Base-by-base conservation (phyloP, 495 filamentous ascomycete species). In the Oidiodendron maius region DNA sequence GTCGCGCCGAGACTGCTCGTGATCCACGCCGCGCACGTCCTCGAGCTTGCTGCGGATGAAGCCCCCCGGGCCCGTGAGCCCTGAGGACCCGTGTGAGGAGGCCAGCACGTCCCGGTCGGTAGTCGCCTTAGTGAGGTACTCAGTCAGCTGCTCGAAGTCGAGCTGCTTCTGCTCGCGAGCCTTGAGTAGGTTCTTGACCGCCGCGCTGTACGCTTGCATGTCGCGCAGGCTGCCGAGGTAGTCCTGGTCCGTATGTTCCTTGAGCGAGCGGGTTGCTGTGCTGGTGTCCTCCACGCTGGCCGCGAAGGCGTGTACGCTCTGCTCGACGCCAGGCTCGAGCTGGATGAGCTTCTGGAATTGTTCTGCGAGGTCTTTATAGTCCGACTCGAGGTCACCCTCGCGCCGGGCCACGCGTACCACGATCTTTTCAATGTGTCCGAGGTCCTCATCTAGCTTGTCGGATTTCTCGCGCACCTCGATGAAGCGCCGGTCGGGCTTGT, bases 151-250 rank as follows among this genome's bases (percentile, higher is more conserved):
- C 68, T 98, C 93, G 61, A 91, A 95, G 67, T 98, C 93, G 35
- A 97, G 83, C 61, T 98, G 93, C 63, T 97, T 98, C 68, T 94
- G 90, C 68, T 98, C 94, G 17, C 93, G 83, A 4, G 86, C 86
- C 69, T 95, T 95, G 59, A 98, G 79, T 2, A 97, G 82, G 24
- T 81, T 69, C 65, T 95, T 94, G 15, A 97, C 66, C 1, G 89
- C 82, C 16, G 79, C 64, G 61, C 87, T 89, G 66, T 97, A 98
- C 22, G 89, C 82, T 50, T 89, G 84, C 90, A 97, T 95, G 63
- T 97, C 94, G 15, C 88, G 78, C 25, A 98, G 73, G 9, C 83
- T 87, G 52, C 88, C 85, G 17, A 97, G 81, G 60, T 97, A 98
- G 65, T 95, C 87, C 56, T 95, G 90, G 63, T 97, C 93, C 2